phyloP scores from a whole-genome alignment of 108 stramenopile species.

The Cyclostephanos invisitatus region DNA sequence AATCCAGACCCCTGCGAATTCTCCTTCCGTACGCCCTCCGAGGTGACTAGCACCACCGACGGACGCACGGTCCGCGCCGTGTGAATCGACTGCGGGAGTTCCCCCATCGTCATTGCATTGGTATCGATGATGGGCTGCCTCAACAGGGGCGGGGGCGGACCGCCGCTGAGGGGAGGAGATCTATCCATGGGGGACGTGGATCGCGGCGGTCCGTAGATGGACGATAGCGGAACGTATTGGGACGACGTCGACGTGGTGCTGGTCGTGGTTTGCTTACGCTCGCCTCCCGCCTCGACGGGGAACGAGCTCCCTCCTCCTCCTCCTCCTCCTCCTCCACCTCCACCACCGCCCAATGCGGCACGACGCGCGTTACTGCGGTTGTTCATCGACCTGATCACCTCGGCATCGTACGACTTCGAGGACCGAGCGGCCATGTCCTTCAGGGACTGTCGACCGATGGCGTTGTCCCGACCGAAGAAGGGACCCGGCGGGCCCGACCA shows the following conservation, averaged over 20 bases:
- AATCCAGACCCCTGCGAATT: conserved; percentile 61
- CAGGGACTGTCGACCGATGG: conserved; percentile 27
- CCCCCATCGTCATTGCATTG: conserved; percentile 20
- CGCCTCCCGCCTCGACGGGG: conserved; percentile 11
- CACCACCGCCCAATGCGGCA: conserved; percentile 2
- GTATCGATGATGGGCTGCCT: conserved; percentile 12
- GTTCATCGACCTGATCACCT: conserved; percentile 41
- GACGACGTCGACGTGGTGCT: conserved; percentile 26
- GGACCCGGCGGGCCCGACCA: not conserved
- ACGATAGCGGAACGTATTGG: conserved; percentile 30
- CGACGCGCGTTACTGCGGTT: conserved; percentile 24
- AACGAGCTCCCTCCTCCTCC: not conserved
- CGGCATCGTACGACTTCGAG: conserved; percentile 31
- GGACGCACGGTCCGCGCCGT: conserved; percentile 41
- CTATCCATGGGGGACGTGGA: conserved; percentile 8
- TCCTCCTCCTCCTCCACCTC: not conserved
- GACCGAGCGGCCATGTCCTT: conserved; percentile 42
- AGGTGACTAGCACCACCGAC: conserved; percentile 53
- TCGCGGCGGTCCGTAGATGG: conserved; percentile 20
- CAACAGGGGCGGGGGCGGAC: conserved; percentile 5
- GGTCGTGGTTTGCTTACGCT: conserved; percentile 2
- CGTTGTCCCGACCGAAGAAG: conserved; percentile 33
- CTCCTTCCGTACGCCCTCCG: conserved; percentile 52
- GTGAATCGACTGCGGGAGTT: conserved; percentile 31
- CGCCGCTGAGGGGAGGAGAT: conserved; percentile 27